Evolutionary conservation across 192 early-diverging fungal genomes (phyloP).

Genomic region (Funneliformis geosporum): DNA sequence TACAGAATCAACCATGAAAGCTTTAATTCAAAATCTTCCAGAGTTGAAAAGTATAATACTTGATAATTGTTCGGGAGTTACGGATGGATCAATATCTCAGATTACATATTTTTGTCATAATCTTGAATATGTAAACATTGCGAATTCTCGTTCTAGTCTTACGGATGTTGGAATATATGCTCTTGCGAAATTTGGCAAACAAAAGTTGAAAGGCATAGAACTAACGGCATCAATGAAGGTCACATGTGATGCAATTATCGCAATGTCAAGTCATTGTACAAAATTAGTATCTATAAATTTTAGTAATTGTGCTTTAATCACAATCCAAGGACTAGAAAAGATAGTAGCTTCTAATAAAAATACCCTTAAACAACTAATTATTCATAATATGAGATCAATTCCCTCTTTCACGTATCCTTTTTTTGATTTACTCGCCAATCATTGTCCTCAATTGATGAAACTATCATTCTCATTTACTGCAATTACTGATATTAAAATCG

Average conservation of each 20-base stretch:
- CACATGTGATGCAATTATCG: background rate
- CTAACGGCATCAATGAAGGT: background rate
- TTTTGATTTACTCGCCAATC: background rate
- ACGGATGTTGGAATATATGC: background rate
- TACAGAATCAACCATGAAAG: background rate
- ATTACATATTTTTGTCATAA: conserved; percentile 13
- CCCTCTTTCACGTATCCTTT: background rate
- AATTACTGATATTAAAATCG: too few species aligned
- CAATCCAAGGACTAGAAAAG: background rate
- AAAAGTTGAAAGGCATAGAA: background rate
- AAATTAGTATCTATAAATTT: conserved; percentile 9
- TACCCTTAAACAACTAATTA: background rate
- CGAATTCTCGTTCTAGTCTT: conserved; percentile 7
- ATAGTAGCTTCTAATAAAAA: background rate
- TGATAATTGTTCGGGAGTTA: conserved; percentile 4
- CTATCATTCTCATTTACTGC: background rate
- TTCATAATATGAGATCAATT: conserved; percentile 14
- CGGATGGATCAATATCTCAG: conserved; percentile 9
- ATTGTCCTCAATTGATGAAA: background rate
- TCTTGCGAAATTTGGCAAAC: conserved; percentile 9
- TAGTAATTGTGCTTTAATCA: conserved; percentile 1
- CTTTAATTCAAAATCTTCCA: conserved; percentile 9
- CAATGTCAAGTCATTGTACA: background rate
- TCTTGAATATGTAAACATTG: background rate
- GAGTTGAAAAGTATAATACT: background rate